phyloP scores from a whole-genome alignment of 2,329 filamentous ascomycete species.

The Penicillium expansum region DNA sequence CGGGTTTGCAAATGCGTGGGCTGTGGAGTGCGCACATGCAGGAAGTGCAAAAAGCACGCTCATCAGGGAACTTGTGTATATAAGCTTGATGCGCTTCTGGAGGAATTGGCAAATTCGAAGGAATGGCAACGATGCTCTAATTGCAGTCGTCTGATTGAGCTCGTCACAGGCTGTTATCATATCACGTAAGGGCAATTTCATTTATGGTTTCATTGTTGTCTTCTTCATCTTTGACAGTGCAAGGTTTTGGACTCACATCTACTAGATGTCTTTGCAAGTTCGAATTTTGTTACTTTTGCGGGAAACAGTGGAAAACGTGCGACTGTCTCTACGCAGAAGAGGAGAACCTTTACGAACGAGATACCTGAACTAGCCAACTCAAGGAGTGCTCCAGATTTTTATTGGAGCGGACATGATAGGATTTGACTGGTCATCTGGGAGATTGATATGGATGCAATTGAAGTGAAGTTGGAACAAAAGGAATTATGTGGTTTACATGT shows the following conservation, averaged over 20 bases:
- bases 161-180: conserved; percentile 1
- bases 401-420: background rate
- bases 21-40: conserved; percentile 1
- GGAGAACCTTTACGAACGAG: background rate
- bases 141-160: conserved; percentile 5
- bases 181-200: conserved; percentile 1
- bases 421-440: background rate
- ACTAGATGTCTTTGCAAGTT: conserved; percentile 2
- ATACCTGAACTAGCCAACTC: background rate
- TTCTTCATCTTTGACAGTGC: background rate
- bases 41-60: background rate
- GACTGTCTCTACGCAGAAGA: background rate
- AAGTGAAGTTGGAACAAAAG: background rate
- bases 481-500: background rate
- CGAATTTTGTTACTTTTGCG: conserved; percentile 2
- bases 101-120: background rate
- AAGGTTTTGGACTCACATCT: background rate
- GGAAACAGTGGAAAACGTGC: background rate
- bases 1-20: background rate
- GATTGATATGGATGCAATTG: background rate
- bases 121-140: conserved; percentile 3
- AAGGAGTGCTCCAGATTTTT: background rate
- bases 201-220: background rate
- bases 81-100: background rate
- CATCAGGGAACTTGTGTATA: background rate